Conservation (phyloP, 2,329 filamentous ascomycete species). For the Rutstroemia sp. region DNA sequence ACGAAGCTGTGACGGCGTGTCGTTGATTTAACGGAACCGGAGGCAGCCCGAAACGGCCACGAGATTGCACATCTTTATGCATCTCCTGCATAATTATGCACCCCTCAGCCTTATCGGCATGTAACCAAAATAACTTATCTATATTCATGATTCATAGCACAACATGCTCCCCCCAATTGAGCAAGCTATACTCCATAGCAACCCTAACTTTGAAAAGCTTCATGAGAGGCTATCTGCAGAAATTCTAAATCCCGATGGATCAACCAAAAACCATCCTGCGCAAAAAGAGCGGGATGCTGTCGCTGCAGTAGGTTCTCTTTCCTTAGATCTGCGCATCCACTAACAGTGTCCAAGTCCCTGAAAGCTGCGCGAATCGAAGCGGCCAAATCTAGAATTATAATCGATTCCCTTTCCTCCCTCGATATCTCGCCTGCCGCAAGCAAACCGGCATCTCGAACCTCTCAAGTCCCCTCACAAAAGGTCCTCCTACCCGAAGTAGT, state of each 20-base stretch:
- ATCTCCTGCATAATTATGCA: too few relatives aligned
- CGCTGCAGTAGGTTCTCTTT: constrained; percentile 39
- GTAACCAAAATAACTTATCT: too few relatives aligned
- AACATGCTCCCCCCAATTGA: constrained; percentile 54
- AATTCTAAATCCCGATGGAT: constrained; percentile 50
- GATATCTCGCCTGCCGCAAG: constrained; percentile 27
- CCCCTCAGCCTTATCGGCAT: too few relatives aligned
- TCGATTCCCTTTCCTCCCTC: constrained; percentile 41
- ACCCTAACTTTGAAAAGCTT: constrained; percentile 53
- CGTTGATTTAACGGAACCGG: too few relatives aligned
- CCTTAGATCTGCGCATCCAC: neutral
- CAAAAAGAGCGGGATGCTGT: constrained; percentile 43
- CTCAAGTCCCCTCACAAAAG: constrained; percentile 3
- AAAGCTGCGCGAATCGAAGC: constrained; percentile 39
- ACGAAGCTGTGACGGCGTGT: too few relatives aligned
- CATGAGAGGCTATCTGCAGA: constrained; percentile 47
- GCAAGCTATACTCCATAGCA: constrained; percentile 43
- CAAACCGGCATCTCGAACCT: constrained; percentile 16
- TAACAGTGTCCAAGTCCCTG: constrained; percentile 41
- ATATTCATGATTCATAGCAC: neutral
- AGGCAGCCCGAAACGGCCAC: too few relatives aligned
- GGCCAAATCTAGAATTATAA: constrained; percentile 45
- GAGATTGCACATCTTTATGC: too few relatives aligned
- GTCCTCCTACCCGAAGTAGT: constrained; percentile 38
- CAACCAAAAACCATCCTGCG: constrained; percentile 44